Evolutionary conservation across 2,329 filamentous ascomycete genomes (phyloP), one percentile per base, ranked within the genome.

Genomic region (Verticillium tricorpus): DNA sequence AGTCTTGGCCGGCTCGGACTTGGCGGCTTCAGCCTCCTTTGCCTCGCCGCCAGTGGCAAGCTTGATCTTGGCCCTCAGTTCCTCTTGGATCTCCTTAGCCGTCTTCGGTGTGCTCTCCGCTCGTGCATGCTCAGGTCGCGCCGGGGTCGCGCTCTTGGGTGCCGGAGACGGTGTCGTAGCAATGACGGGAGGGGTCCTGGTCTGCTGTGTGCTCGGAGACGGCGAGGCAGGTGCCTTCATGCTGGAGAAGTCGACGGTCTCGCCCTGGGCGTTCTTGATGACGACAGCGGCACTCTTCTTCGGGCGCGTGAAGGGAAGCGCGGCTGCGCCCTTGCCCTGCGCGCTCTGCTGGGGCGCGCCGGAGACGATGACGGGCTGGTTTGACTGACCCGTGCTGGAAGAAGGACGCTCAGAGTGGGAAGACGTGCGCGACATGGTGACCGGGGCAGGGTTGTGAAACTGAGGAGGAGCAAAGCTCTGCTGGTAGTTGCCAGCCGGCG

Each of bases 211-310:
- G 71, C 79, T 78, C 0, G 85, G 80, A 3, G 82, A 81, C 6
- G 86, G 83, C 2, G 86, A 85, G 2, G 82, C 77, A 3, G 85
- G 84, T 0, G 84, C 74, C 73, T 86, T 86, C 64, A 85, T 77
- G 60, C 77, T 85, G 72, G 79, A 91, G 78, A 82, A 84, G 68
- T 92, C 87, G 14, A 97, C 80, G 34, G 87, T 85, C 72, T 95
- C 92, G 65, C 92, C 93, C 61, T 89, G 84, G 34, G 89, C 84
- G 70, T 92, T 91, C 81, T 92, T 96, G 80, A 97, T 97, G 57
- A 88, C 82, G 67, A 97, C 90, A 1, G 89, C 88, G 57, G 87
- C 88, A 75, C 86, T 92, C 81, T 89, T 91, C 73, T 81, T 82
- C 22, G 78, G 79, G 69, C 82, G 85, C 72, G 78, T 73, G 62